Evolutionary conservation across 2,329 filamentous ascomycete genomes (phyloP), one percentile per base, ranked within the genome.

Genomic region (Monilinia fructicola): DNA sequence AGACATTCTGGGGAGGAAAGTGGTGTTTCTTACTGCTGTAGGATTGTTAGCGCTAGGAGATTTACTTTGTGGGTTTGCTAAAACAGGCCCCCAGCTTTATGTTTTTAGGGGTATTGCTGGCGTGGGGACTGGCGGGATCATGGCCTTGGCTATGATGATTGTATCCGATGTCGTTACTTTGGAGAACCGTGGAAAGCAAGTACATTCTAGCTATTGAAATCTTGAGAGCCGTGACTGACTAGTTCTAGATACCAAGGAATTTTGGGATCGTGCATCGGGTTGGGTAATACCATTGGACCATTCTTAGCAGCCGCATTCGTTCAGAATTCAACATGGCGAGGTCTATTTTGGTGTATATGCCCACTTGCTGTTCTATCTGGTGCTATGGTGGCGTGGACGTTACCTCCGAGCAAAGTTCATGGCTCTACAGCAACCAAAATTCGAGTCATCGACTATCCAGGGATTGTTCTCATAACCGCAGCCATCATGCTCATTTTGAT

Each of bases 401-500:
- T 86, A 0, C 82, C 86, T 1, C 84, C 84, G 0, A 80, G 81
- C 55, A 84, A 80, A 67, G 80, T 82, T 3, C 82, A 80, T 65
- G 79, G 79, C 50, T 77, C 79, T 12, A 76, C 84, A 48, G 76
- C 76, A 50, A 79, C 82, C 54, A 84, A 82, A 56, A 71, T 85
- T 28, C 77, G 76, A 58, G 84, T 83, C 54, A 85, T 89, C 65
- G 87, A 90, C 73, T 87, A 83, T 69, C 81, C 78, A 31, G 87
- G 87, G 1, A 78, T 86, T 1, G 66, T 87, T 14, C 79, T 81
- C 3, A 84, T 82, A 4, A 84, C 84, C 0, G 76, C 82, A 9
- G 85, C 82, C 0, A 82, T 88, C 38, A 82, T 89, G 12, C 79
- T 89, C 16, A 71, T 90, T 2, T 78, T 90, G 23, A 86, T 90